These are phyloP conservation scores for Leishmania turanica DNA, from an alignment of 208 protist genomes.

Conservation along the genomic window DNA sequence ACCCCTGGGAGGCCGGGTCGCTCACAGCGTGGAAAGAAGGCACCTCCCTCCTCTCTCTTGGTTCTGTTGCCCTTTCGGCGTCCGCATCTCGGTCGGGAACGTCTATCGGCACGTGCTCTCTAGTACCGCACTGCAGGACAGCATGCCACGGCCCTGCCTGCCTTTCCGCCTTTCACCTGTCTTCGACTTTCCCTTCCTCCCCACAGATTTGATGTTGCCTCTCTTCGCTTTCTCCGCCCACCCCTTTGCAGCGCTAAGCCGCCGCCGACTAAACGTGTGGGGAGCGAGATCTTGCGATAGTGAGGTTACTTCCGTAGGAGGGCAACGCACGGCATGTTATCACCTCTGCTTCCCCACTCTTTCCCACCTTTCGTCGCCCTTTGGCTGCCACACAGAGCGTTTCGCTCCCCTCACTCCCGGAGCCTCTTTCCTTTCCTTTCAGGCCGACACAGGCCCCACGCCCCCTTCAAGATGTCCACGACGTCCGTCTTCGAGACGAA, in stretches of 20 bases:
- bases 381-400: background rate
- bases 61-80: background rate
- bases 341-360: background rate
- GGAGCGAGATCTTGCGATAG: background rate
- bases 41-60: background rate
- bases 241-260: background rate
- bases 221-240: background rate
- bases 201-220: background rate
- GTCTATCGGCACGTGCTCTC: background rate
- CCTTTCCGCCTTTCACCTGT: background rate
- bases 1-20: background rate
- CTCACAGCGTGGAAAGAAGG: background rate
- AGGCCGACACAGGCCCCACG: background rate
- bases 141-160: background rate
- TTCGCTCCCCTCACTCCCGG: background rate
- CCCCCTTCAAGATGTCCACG: background rate
- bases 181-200: background rate
- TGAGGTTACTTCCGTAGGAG: background rate
- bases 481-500: background rate
- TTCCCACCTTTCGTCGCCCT: background rate
- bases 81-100: background rate
- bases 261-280: constrained; percentile 6
- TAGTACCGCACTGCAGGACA: background rate
- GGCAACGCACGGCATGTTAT: background rate
- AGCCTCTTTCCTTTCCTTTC: background rate